Evolutionary conservation across 495 filamentous ascomycete species (phyloP).

Genomic region (Polyplosphaeria fusca): DNA sequence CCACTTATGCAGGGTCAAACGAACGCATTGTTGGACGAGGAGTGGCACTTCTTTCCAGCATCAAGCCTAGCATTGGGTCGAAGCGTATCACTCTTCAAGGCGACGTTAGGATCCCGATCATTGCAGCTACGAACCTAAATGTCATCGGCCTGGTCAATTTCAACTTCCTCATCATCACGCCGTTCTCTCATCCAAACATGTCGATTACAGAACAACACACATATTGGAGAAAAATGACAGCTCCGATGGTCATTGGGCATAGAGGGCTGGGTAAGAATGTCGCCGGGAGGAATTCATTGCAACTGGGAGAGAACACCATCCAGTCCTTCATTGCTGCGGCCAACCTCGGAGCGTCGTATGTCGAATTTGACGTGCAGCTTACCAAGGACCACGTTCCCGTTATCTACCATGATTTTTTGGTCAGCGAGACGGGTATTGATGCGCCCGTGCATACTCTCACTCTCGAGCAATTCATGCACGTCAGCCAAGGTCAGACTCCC

Average conservation of each 20-base stretch:
- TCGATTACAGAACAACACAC: slow-evolving; percentile 82
- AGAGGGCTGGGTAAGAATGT: slow-evolving; percentile 92
- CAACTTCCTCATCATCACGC: slow-evolving; percentile 92
- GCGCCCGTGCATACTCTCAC: slow-evolving; percentile 94
- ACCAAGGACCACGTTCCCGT: slow-evolving; percentile 98
- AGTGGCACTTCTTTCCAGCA: slow-evolving; percentile 80
- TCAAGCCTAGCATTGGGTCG: slow-evolving; percentile 75
- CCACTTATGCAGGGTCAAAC: slow-evolving; percentile 87
- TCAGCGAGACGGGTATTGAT: slow-evolving; percentile 97
- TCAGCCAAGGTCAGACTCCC: slow-evolving; percentile 59
- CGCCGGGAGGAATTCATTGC: slow-evolving; percentile 73
- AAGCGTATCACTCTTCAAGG: slow-evolving; percentile 84
- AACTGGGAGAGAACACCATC: slow-evolving; percentile 89
- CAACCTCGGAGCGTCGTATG: slow-evolving; percentile 86
- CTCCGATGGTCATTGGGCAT: slow-evolving; percentile 91
- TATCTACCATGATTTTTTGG: slow-evolving; percentile 98
- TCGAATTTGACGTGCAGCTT: slow-evolving; percentile 92
- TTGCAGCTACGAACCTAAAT: slow-evolving; percentile 75
- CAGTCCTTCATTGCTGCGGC: slow-evolving; percentile 93
- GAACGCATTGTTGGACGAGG: slow-evolving; percentile 87
- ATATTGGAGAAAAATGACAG: slow-evolving; percentile 85
- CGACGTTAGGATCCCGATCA: slow-evolving; percentile 88
- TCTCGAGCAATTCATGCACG: slow-evolving; percentile 87
- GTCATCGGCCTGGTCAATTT: slow-evolving; percentile 93
- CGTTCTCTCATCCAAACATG: slow-evolving; percentile 92